Conservation (phyloP, 2,329 filamentous ascomycete genomes). For the Scytalidium sp. region DNA sequence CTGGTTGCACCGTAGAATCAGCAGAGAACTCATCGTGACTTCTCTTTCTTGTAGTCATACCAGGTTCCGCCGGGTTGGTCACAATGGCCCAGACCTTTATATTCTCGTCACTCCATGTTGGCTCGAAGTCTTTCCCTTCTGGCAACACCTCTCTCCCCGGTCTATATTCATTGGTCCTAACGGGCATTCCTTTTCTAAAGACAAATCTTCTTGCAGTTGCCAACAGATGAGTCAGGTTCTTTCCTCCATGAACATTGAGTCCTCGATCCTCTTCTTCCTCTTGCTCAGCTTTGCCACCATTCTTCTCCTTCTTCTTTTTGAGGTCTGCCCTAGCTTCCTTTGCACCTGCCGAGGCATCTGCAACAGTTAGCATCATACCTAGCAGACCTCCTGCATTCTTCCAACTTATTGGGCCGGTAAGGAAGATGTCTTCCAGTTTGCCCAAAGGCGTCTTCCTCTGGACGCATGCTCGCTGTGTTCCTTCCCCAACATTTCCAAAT, state of each 20-base stretch:
- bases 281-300: conserved; percentile 22
- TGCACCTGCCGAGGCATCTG: conserved; percentile 57
- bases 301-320: conserved; percentile 31
- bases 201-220: conserved; percentile 84
- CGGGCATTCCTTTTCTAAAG: conserved; percentile 76
- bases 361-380: conserved; percentile 80
- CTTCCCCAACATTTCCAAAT: conserved; percentile 80
- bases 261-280: conserved; percentile 28
- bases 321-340: conserved; percentile 41
- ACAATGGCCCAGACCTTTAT: conserved; percentile 85
- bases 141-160: conserved; percentile 2
- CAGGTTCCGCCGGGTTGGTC: conserved; percentile 33
- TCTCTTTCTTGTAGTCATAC: conserved; percentile 38
- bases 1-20: conserved; percentile 12
- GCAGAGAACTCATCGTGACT: conserved; percentile 45
- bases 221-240: conserved; percentile 75
- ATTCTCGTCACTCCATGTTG: conserved; percentile 73
- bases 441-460: conserved; percentile 58
- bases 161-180: conserved; percentile 66
- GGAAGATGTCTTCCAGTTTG: conserved; percentile 73
- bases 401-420: conserved; percentile 79
- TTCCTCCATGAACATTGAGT: conserved; percentile 72
- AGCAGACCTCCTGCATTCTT: conserved; percentile 74
- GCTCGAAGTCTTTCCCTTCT: conserved; percentile 37
- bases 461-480: conserved; percentile 71